Percentiles rank a stretch among this genome's conserved stretches.
Evolutionary conservation across 805 yeast species (phyloP).

Genomic region (Yamadazyma sp.): DNA sequence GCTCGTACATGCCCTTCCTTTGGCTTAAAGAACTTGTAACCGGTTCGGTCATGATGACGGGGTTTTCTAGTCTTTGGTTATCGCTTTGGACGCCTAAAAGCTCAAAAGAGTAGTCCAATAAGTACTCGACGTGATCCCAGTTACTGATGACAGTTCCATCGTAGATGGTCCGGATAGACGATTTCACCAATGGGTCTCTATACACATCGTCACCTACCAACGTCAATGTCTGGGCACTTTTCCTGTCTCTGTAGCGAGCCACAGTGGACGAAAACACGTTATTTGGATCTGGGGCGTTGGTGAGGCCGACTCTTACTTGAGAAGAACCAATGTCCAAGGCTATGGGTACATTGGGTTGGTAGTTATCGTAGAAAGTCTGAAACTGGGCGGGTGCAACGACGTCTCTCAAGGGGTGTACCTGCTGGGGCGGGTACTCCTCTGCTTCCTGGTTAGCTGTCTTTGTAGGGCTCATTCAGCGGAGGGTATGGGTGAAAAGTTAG

Average conservation of each 20-base stretch:
- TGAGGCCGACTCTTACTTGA: constrained; percentile 57
- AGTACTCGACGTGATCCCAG: constrained; percentile 86
- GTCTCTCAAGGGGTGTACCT: constrained; percentile 44
- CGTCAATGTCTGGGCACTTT: constrained; percentile 57
- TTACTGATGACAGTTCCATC: constrained; percentile 86
- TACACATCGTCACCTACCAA: constrained; percentile 81
- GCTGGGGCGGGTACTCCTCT: constrained; percentile 41
- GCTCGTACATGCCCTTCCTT: constrained; percentile 72
- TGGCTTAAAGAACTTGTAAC: constrained; percentile 71
- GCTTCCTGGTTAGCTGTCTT: constrained; percentile 11
- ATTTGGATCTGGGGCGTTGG: constrained; percentile 48
- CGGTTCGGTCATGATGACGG: constrained; percentile 77
- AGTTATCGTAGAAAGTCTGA: constrained; percentile 50
- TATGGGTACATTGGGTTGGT: constrained; percentile 64
- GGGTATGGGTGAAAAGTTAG: too few relatives aligned
- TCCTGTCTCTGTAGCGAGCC: constrained; percentile 78
- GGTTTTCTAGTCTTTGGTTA: constrained; percentile 63
- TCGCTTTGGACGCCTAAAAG: constrained; percentile 64
- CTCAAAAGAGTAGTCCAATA: constrained; percentile 79
- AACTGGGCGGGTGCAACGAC: constrained; percentile 32
- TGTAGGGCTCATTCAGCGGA: constrained; percentile 7
- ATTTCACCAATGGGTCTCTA: constrained; percentile 65
- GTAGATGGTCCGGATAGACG: constrained; percentile 74
- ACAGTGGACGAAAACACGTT: constrained; percentile 66
- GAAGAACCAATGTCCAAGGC: constrained; percentile 85